Base-by-base conservation (phyloP, 306 rosid genomes). In the Oemleria cerasiformis region DNA sequence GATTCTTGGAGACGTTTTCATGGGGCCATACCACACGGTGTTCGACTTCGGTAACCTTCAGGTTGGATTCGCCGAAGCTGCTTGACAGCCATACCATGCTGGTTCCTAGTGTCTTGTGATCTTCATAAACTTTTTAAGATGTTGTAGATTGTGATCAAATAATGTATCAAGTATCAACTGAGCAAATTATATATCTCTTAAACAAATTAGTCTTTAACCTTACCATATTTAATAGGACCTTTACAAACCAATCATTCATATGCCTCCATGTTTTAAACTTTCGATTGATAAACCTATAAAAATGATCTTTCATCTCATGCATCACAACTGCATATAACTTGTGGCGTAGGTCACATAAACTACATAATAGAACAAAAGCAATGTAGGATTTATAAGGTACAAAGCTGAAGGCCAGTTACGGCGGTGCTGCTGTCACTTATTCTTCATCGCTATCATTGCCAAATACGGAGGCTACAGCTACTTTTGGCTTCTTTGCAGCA, bases 1-100 rank as follows among this genome's bases (percentile, higher is more conserved):
- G 97, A 87, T 92, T 82, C 92, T 89, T 73, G 98, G 98, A 15
- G 95, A 92, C 79, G 87, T 87, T 39, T 90, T 92, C 73, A 88
- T 88, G 96, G 89, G 96, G 65, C 84, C 59, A 4, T 92, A 92
- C 83, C 98, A 92, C 79, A 92, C 96, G 0, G 86, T 92, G 59
- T 92, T 92, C 34, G 95, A 92, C 82, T 90, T 81, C 17, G 95
- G 84, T 13, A 79, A 88, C 74, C 87, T 88, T 30, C 79, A 47
- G 73, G 44, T 92, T 30, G 96, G 95, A 57, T 90, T 92, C 25
- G 98, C 96, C 6, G 74, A 85, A 82, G 86, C 96, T 72, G 88
- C 74, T 36, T 88, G 80, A 70, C 60, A n/a, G 66, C 36, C 48
- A 11, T 50, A 39, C 40, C 40, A 9, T 9, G 23, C 72, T 49